Evolutionary conservation across 345 rosid genomes (phyloP).

Genomic region (Rubroshorea leprosula): DNA sequence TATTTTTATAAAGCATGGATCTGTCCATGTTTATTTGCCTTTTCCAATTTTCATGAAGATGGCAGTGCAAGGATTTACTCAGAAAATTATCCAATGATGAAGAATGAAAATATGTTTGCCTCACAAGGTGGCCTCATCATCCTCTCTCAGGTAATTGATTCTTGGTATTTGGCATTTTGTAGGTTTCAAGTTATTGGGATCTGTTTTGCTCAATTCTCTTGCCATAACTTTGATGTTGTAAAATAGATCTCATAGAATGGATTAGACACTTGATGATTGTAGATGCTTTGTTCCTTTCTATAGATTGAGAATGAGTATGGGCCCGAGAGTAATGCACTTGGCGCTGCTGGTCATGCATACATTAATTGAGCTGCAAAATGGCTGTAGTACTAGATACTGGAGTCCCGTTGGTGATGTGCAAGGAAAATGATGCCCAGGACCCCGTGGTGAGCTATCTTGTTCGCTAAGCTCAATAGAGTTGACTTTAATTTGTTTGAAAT

Average conservation of each 20-base stretch:
- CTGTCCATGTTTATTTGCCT: neutral
- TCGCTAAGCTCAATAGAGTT: constrained; percentile 3
- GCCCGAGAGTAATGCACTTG: constrained; percentile 42
- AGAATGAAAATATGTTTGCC: constrained; percentile 61
- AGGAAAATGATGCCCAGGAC: constrained; percentile 97
- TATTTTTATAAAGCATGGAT: neutral
- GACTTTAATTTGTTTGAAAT: neutral
- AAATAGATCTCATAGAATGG: neutral
- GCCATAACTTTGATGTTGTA: neutral
- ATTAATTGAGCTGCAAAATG: constrained; percentile 88
- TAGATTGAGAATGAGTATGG: constrained; percentile 99
- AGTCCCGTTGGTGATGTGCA: constrained; percentile 99
- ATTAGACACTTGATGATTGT: neutral
- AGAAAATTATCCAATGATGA: constrained; percentile 95
- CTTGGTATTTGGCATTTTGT: constrained; percentile 5
- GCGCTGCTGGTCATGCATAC: constrained; percentile 69
- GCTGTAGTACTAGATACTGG: constrained; percentile 85
- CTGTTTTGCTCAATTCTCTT: neutral
- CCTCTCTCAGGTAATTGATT: constrained; percentile 67
- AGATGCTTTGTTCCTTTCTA: constrained; percentile 9
- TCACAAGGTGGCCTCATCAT: constrained; percentile 98
- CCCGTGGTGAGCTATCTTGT: constrained; percentile 54
- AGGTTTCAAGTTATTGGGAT: neutral
- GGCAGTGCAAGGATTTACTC: constrained; percentile 88
- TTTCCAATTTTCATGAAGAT: constrained; percentile 31